Percentiles rank a stretch among this genome's conserved stretches.
phyloP scores from a whole-genome alignment of 331 rosid genomes.

The Rosa hybrid region DNA sequence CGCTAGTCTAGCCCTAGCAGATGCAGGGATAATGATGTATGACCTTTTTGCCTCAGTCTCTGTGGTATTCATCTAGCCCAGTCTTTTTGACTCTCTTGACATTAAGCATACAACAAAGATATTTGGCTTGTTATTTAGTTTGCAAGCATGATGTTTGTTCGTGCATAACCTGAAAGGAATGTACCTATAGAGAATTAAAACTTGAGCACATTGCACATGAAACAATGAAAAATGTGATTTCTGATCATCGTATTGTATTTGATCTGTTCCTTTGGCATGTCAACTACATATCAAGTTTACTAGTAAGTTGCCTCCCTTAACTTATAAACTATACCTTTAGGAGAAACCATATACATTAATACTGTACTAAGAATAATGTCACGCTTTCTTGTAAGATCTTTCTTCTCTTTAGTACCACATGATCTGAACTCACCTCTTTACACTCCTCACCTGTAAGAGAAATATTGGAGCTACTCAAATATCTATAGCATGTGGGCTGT shows the following conservation, averaged over 20 bases:
- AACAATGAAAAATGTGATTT: background rate
- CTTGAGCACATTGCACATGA: background rate
- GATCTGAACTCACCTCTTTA: background rate
- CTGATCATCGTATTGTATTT: no score
- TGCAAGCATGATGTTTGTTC: background rate
- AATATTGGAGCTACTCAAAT: background rate
- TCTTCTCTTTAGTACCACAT: background rate
- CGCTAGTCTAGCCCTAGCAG: no score
- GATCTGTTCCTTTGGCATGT: no score
- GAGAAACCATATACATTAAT: no score
- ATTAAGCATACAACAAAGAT: background rate
- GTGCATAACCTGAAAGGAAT: background rate
- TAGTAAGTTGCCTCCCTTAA: no score
- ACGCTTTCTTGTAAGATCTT: no score
- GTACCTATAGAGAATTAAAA: background rate
- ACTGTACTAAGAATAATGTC: no score
- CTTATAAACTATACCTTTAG: no score
- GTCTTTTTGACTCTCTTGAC: background rate
- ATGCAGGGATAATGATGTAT: slow-evolving; percentile 24
- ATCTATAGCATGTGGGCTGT: no score
- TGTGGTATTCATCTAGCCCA: no score
- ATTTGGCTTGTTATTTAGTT: background rate
- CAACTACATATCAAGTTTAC: no score
- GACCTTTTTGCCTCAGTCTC: slow-evolving; percentile 53
- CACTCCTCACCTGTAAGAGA: background rate